Conservation (phyloP, 768 basidiomycete genomes). For the Tylopilus vinaceipallidus region DNA sequence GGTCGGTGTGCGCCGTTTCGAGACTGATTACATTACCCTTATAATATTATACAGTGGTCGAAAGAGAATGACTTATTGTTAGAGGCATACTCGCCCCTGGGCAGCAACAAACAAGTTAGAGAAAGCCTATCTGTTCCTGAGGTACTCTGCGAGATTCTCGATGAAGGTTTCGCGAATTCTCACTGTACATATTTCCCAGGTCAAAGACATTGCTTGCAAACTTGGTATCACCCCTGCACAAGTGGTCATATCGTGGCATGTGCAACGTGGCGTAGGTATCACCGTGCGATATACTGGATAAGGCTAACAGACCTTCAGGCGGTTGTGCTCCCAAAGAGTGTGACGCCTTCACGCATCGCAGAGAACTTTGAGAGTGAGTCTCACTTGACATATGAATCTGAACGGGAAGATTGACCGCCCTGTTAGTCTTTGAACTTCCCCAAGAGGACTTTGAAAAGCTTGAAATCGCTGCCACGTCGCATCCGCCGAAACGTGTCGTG, state of each 20-base stretch:
- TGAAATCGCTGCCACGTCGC: conserved; percentile 41
- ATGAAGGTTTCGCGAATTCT: background rate
- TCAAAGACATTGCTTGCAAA: conserved; percentile 56
- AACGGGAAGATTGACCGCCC: conserved; percentile 45
- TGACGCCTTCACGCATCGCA: conserved; percentile 61
- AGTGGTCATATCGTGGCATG: conserved; percentile 72
- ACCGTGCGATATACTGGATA: background rate
- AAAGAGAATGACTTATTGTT: conserved; percentile 62
- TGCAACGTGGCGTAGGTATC: conserved; percentile 65
- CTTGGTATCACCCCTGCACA: conserved; percentile 74
- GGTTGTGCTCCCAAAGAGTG: conserved; percentile 75
- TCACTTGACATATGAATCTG: too few species aligned
- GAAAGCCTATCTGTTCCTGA: conserved; percentile 58
- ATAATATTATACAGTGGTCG: conserved; percentile 50
- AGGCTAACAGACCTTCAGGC: conserved; percentile 43
- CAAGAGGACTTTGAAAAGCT: conserved; percentile 40
- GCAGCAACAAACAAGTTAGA: conserved; percentile 56
- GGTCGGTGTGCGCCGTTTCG: conserved; percentile 32
- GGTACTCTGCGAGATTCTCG: conserved; percentile 28
- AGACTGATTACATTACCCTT: background rate
- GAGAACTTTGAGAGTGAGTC: too few species aligned
- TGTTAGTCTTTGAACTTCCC: conserved; percentile 36
- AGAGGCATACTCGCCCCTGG: conserved; percentile 77
- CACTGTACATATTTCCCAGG: conserved; percentile 26
- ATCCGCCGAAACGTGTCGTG: conserved; percentile 52